Evolutionary conservation across 2,329 filamentous ascomycete genomes (phyloP).

Genomic region (Leptoxyphium fumago): DNA sequence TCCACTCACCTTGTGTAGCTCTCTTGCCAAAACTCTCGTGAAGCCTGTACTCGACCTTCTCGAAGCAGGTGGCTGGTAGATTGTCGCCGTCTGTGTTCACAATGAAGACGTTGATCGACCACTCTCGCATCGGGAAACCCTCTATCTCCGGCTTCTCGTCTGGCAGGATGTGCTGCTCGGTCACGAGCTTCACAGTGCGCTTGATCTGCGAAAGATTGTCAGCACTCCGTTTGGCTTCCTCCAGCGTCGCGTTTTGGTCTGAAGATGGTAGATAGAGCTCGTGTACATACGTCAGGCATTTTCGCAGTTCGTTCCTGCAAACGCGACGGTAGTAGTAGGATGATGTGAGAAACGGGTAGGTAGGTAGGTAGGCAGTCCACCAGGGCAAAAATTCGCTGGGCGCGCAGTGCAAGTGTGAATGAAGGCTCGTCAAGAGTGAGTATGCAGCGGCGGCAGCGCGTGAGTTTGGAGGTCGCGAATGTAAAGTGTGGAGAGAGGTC

Average conservation of each 20-base stretch:
- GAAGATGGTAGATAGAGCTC: too few relatives aligned
- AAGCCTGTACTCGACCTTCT: slow-evolving; percentile 82
- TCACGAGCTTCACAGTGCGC: slow-evolving; percentile 83
- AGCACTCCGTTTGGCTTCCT: background rate
- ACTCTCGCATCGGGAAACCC: slow-evolving; percentile 83
- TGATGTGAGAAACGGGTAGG: too few relatives aligned
- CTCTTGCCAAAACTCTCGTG: slow-evolving; percentile 85
- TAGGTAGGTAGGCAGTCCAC: too few relatives aligned
- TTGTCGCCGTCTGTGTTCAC: slow-evolving; percentile 78
- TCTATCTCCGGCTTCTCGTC: slow-evolving; percentile 70
- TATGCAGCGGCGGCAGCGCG: too few relatives aligned
- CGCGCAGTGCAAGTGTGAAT: too few relatives aligned
- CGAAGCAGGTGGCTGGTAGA: slow-evolving; percentile 69
- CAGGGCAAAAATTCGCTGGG: too few relatives aligned
- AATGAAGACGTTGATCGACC: slow-evolving; percentile 76
- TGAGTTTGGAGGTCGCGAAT: too few relatives aligned
- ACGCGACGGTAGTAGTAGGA: too few relatives aligned
- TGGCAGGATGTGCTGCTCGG: slow-evolving; percentile 79
- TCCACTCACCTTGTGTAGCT: slow-evolving; percentile 48
- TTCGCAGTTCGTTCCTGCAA: slow-evolving; percentile 1
- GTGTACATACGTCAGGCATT: slow-evolving; percentile 7
- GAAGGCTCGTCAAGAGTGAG: too few relatives aligned
- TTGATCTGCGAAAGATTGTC: slow-evolving; percentile 45
- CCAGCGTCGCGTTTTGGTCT: background rate
- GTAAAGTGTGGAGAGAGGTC: too few relatives aligned